Conservation (phyloP, 2,329 filamentous ascomycete species). For the Hypoxylon sp. region DNA sequence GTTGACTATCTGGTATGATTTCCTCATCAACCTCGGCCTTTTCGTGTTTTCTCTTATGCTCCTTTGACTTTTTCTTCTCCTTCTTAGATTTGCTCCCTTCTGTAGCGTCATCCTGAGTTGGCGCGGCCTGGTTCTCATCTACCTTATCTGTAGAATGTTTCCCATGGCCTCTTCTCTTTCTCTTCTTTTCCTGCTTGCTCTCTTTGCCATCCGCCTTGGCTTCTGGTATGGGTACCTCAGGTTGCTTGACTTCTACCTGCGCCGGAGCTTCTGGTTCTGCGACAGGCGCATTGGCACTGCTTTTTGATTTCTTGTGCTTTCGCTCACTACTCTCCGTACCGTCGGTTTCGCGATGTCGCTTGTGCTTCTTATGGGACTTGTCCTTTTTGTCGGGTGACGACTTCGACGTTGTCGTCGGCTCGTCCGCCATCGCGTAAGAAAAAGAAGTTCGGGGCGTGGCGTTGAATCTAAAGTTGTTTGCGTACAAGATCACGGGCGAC, state of each 20-base stretch:
- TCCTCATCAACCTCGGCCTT: conserved; percentile 26
- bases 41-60: conserved; percentile 43
- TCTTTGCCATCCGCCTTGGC: conserved; percentile 57
- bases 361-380: conserved; percentile 47
- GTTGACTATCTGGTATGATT: conserved; percentile 25
- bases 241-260: conserved; percentile 21
- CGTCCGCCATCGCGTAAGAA: conserved; percentile 41
- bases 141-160: conserved; percentile 23
- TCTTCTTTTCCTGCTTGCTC: conserved; percentile 61
- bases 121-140: conserved; percentile 28
- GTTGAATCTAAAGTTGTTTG: not conserved
- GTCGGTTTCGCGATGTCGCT: conserved; percentile 50
- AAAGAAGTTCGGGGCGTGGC: not conserved
- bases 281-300: conserved; percentile 29
- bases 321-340: conserved; percentile 58
- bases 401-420: conserved; percentile 21
- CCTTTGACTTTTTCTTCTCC: conserved; percentile 55
- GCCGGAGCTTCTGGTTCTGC: conserved; percentile 3
- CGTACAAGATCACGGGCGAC: not conserved
- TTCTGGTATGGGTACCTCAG: conserved; percentile 21
- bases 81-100: conserved; percentile 52
- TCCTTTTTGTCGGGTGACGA: conserved; percentile 36
- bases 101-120: conserved; percentile 17
- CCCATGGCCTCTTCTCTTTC: conserved; percentile 47
- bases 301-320: conserved; percentile 67